Conservation (phyloP, 306 rosid genomes). For the Cicer chorassanicum region DNA sequence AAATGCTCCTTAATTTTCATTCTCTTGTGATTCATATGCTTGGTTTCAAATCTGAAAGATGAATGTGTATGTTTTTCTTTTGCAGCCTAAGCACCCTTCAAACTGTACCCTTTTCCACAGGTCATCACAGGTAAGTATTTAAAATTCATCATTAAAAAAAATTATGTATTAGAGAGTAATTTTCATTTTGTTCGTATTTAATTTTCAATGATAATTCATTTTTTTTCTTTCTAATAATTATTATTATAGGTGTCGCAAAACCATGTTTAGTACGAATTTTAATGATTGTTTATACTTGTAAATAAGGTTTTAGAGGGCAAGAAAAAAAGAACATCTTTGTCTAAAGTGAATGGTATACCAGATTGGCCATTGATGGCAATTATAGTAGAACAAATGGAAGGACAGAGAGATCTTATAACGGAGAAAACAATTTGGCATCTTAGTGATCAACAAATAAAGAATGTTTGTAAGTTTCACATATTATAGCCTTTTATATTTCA, state of each 20-base stretch:
- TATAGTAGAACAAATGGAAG: slow-evolving; percentile 50
- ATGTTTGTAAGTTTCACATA: slow-evolving; percentile 64
- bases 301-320: slow-evolving; percentile 49
- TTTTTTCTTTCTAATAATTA: too few species aligned
- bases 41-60: slow-evolving; percentile 27
- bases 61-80: slow-evolving; percentile 22
- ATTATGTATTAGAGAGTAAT: background rate
- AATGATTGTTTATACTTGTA: slow-evolving; percentile 6
- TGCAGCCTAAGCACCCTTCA: slow-evolving; percentile 68
- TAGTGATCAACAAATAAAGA: slow-evolving; percentile 79
- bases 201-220: background rate
- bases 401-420: slow-evolving; percentile 47
- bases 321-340: slow-evolving; percentile 55
- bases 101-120: slow-evolving; percentile 53
- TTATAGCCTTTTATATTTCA: background rate
- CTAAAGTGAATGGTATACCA: slow-evolving; percentile 64
- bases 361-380: slow-evolving; percentile 52
- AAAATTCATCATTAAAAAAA: background rate
- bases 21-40: background rate
- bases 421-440: slow-evolving; percentile 49
- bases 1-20: background rate
- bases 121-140: slow-evolving; percentile 51
- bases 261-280: background rate
- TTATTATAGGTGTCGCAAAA: background rate
- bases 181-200: background rate